Base-by-base conservation (phyloP, 352 stramenopile genomes). In the Pythium pyrilobum region DNA sequence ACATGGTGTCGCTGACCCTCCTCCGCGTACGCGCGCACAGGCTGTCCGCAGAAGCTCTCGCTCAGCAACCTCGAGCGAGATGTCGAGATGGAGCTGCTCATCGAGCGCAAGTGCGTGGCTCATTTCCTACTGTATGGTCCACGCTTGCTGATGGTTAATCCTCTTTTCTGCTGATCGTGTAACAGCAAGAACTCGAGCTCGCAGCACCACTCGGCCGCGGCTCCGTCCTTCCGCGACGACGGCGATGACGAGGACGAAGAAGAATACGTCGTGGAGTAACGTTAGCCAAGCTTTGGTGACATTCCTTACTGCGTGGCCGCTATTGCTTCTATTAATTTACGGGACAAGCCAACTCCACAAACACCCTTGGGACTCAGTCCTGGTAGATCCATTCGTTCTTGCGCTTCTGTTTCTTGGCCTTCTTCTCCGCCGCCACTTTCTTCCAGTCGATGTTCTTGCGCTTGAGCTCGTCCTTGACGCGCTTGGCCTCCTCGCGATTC, bases 371-470 rank as follows among this genome's bases (percentile, higher is more conserved):
- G 15, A 18, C 21, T 64, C 70, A 93, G 64, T 92, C 84, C 34
- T 76, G 74, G 57, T 76, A 94, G 43, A 94, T 73, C 84, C 84
- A 94, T 51, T 92, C 79, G 62, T 91, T 92, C 60, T 75, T 82
- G 50, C 86, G 73, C 64, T 92, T 91, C 24, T 80, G 69, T 47
- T 92, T 91, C 58, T 89, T 89, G 18, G 80, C 74, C 56, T 95
- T 95, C 64, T 95, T 95, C 56, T 91, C 80, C 1, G 74, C 76
- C 12, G 76, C 62, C 39, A 92, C 69, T 66, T 92, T 94, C 47
- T 88, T 91, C 85, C 85, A 95, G 64, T 95, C 75, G 50, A 92
- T 83, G 54, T 91, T 78, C 38, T 84, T 87, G 50, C 77, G 85
- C 66, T 92, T 91, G 41, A 94, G 76, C 46, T 86, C 68, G 52